These are phyloP conservation scores for Citrullus amarus DNA, from an alignment of 306 rosid species.

Conservation along the genomic window DNA sequence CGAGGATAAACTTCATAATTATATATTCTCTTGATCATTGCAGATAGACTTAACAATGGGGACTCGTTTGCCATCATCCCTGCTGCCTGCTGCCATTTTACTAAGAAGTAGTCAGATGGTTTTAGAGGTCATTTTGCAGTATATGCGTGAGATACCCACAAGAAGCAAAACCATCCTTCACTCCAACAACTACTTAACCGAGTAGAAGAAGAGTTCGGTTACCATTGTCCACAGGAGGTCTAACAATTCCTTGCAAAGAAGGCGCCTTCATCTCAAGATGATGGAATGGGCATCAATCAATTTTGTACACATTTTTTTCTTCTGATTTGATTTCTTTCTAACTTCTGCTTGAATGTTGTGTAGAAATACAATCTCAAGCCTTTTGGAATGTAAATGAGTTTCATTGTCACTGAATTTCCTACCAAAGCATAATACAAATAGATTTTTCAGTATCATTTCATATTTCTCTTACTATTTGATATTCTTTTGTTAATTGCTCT, in stretches of 20 bases:
- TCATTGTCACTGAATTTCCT: not conserved
- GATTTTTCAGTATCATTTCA: not conserved
- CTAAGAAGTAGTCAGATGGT: slow-evolving; percentile 8
- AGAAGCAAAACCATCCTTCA: slow-evolving; percentile 17
- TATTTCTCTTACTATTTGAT: not conserved
- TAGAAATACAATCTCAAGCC: not conserved
- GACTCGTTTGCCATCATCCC: not conserved
- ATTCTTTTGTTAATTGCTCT: not conserved
- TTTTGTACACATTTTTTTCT: not conserved
- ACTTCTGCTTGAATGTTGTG: not conserved
- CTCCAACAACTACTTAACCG: slow-evolving; percentile 18
- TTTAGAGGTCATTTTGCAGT: slow-evolving; percentile 21
- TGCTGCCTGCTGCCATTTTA: not conserved
- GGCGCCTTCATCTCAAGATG: not conserved
- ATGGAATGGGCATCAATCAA: not conserved
- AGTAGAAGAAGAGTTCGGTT: slow-evolving; percentile 1
- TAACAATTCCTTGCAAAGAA: slow-evolving; percentile 8
- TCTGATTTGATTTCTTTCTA: not conserved
- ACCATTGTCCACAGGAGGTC: slow-evolving; percentile 5
- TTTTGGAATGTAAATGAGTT: not conserved
- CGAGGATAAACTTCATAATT: not conserved
- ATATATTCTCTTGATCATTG: not conserved
- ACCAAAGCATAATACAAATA: not conserved
- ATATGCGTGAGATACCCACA: slow-evolving; percentile 24
- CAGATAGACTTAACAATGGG: not conserved